A percentile compares a stretch with the other conserved stretches of the same genome.
Evolutionary conservation across 495 filamentous ascomycete species (phyloP).

Genomic region (Xylaria longipes): DNA sequence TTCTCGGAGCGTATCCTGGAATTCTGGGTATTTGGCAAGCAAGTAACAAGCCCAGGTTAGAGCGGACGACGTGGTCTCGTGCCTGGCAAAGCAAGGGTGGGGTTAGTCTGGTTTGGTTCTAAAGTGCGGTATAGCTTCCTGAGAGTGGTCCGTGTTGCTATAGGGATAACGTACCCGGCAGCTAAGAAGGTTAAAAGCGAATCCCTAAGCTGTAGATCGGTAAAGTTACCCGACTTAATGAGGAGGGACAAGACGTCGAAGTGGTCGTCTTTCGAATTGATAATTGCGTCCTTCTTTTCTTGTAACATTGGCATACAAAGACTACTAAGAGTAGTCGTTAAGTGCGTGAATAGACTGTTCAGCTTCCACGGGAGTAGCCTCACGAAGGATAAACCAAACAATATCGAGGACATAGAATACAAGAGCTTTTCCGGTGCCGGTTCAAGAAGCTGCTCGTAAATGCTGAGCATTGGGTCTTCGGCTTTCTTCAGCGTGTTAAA

Average conservation of each 20-base stretch:
- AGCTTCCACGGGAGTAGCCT: constrained; percentile 62
- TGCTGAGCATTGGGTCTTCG: constrained; percentile 63
- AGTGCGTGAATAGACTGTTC: constrained; percentile 61
- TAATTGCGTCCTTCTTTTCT: constrained; percentile 63
- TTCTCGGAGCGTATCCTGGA: constrained; percentile 45
- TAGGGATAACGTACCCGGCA: constrained; percentile 58
- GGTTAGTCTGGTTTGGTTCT: background rate
- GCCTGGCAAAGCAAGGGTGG: constrained; percentile 40
- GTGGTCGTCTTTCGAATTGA: constrained; percentile 53
- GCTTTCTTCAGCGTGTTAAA: constrained; percentile 67
- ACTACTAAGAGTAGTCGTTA: constrained; percentile 58
- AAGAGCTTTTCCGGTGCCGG: constrained; percentile 43
- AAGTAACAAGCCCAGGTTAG: constrained; percentile 52
- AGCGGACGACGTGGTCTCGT: constrained; percentile 63
- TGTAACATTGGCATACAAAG: constrained; percentile 65
- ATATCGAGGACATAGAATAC: constrained; percentile 46
- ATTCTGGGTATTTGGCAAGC: constrained; percentile 45
- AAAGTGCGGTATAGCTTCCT: constrained; percentile 39
- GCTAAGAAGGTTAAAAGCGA: constrained; percentile 86
- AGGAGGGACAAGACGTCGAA: constrained; percentile 79
- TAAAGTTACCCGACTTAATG: constrained; percentile 70
- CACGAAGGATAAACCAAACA: constrained; percentile 55
- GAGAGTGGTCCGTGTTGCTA: background rate
- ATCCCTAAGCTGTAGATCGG: constrained; percentile 75
- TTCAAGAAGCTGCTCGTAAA: constrained; percentile 63